Evolutionary conservation across 768 basidiomycete species (phyloP).

Genomic region (Amanita molliuscula): DNA sequence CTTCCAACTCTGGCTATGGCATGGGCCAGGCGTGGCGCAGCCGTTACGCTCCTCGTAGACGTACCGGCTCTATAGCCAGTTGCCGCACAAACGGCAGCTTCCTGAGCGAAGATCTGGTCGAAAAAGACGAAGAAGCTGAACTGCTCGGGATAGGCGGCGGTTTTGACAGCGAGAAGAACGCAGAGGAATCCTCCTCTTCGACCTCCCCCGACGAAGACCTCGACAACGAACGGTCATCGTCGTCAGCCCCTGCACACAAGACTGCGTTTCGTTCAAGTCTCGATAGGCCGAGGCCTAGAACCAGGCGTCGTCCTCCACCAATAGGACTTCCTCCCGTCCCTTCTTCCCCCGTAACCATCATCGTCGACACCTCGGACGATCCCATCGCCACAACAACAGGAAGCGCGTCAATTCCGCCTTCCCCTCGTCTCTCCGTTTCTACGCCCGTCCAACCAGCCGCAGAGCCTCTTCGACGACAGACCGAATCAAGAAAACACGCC

Average conservation of each 20-base stretch:
- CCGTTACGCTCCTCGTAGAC: slow-evolving; percentile 56
- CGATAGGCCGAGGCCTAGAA: slow-evolving; percentile 26
- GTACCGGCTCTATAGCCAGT: slow-evolving; percentile 69
- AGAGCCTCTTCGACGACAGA: slow-evolving; percentile 37
- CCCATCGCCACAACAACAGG: slow-evolving; percentile 7
- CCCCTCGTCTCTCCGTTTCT: slow-evolving; percentile 11
- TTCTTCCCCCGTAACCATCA: slow-evolving; percentile 54
- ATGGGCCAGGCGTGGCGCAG: slow-evolving; percentile 59
- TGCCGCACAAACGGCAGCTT: slow-evolving; percentile 56
- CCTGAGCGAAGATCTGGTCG: slow-evolving; percentile 71
- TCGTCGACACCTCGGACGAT: slow-evolving; percentile 21
- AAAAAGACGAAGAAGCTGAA: slow-evolving; percentile 72
- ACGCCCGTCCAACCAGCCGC: slow-evolving; percentile 14
- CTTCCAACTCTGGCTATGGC: slow-evolving; percentile 43
- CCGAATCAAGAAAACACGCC: slow-evolving; percentile 41
- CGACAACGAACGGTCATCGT: slow-evolving; percentile 14
- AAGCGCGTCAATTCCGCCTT: slow-evolving; percentile 9
- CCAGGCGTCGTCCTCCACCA: slow-evolving; percentile 51
- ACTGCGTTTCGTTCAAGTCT: slow-evolving; percentile 45
- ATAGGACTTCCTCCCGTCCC: slow-evolving; percentile 60
- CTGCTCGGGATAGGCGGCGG: slow-evolving; percentile 60
- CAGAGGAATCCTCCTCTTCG: slow-evolving; percentile 19
- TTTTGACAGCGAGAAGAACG: slow-evolving; percentile 37
- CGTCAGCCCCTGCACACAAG: slow-evolving; percentile 44
- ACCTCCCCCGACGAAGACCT: slow-evolving; percentile 35